Conservation (phyloP, 2,329 filamentous ascomycete genomes). For the Fusarium duplospermum region DNA sequence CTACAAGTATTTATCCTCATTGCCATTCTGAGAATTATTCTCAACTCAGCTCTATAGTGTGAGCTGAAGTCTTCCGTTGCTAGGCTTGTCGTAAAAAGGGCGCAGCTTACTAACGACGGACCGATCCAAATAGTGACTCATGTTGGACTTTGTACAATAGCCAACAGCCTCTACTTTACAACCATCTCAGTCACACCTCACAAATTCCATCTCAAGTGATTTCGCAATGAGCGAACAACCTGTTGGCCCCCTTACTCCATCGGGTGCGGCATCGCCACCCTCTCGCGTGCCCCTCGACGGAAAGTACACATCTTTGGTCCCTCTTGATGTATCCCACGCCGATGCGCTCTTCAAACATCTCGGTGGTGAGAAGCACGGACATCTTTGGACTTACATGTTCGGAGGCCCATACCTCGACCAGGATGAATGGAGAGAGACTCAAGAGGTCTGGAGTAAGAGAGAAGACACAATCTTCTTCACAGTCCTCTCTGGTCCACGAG, state of each 20-base stretch:
- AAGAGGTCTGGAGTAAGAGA: slow-evolving; percentile 41
- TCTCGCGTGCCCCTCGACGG: slow-evolving; percentile 43
- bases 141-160: background rate
- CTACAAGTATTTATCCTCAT: background rate
- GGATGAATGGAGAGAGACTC: slow-evolving; percentile 29
- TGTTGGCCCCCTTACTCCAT: slow-evolving; percentile 35
- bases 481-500: slow-evolving; percentile 51
- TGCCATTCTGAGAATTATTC: background rate
- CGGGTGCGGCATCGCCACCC: slow-evolving; percentile 29
- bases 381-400: slow-evolving; percentile 52
- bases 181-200: background rate
- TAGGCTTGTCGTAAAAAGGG: background rate
- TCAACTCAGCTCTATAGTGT: background rate
- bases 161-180: background rate
- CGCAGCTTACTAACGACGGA: background rate
- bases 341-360: slow-evolving; percentile 47
- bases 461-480: slow-evolving; percentile 57
- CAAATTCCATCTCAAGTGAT: background rate
- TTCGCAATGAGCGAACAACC: slow-evolving; percentile 19
- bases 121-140: background rate
- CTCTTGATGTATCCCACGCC: slow-evolving; percentile 43
- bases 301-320: slow-evolving; percentile 47
- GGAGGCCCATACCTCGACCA: slow-evolving; percentile 36
- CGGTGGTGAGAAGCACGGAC: slow-evolving; percentile 46
- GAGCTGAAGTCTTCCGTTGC: background rate